Conservation (phyloP, 2,329 filamentous ascomycete genomes). For the Calonectria montana region DNA sequence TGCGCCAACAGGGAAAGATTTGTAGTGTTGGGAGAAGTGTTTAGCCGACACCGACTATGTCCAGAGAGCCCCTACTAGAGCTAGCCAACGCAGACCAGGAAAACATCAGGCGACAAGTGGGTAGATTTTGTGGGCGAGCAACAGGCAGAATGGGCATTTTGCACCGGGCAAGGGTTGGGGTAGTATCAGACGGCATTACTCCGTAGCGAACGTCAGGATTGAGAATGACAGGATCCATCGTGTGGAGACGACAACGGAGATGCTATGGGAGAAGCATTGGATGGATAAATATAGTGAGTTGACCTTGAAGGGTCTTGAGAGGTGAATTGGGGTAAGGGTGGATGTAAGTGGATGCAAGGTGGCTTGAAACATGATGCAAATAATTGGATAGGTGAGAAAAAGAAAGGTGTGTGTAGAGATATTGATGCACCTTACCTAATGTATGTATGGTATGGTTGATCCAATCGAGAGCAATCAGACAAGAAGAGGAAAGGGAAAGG, state of each 20-base stretch:
- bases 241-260: not conserved
- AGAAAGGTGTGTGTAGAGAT: not conserved
- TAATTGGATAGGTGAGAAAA: not conserved
- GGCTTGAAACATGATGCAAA: not conserved
- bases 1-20: slow-evolving; percentile 3
- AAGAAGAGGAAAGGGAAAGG: not conserved
- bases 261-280: not conserved
- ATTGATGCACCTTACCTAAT: no score
- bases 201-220: slow-evolving; percentile 11
- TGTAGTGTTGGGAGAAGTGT: not conserved
- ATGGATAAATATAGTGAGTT: not conserved
- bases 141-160: slow-evolving; percentile 23
- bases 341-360: not conserved
- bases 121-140: slow-evolving; percentile 25
- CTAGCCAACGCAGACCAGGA: not conserved
- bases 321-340: not conserved
- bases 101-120: slow-evolving; percentile 29
- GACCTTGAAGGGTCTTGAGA: not conserved
- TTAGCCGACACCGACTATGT: not conserved
- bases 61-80: not conserved
- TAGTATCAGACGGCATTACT: slow-evolving; percentile 1
- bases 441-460: not conserved
- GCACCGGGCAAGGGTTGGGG: slow-evolving; percentile 5
- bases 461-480: not conserved
- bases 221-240: not conserved